phyloP scores from a whole-genome alignment of 768 basidiomycete genomes.

The Rubroboletus satanas region DNA sequence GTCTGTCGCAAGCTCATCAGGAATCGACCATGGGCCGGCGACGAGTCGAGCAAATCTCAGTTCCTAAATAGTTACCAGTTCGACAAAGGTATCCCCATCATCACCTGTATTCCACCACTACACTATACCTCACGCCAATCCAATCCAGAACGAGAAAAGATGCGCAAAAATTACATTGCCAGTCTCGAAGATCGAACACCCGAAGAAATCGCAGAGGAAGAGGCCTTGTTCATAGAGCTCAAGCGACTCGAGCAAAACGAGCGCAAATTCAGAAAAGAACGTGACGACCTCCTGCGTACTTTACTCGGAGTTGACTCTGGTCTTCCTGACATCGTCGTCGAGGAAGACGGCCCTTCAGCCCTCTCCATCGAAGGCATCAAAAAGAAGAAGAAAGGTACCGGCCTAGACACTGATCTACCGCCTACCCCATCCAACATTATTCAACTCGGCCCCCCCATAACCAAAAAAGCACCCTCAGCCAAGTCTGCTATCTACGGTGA shows the following conservation, averaged over 20 bases:
- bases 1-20: slow-evolving; percentile 86
- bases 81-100: slow-evolving; percentile 65
- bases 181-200: slow-evolving; percentile 87
- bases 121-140: background rate
- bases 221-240: slow-evolving; percentile 88
- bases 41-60: slow-evolving; percentile 65
- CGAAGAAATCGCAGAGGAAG: slow-evolving; percentile 91
- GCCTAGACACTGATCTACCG: slow-evolving; percentile 33
- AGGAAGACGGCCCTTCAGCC: slow-evolving; percentile 56
- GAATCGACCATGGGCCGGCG: slow-evolving; percentile 79
- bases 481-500: slow-evolving; percentile 61
- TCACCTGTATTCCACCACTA: too few species aligned
- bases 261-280: slow-evolving; percentile 78
- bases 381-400: slow-evolving; percentile 47
- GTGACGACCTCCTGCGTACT: slow-evolving; percentile 82
- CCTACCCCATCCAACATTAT: slow-evolving; percentile 35
- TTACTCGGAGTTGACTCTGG: slow-evolving; percentile 87
- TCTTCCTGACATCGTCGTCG: slow-evolving; percentile 60
- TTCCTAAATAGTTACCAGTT: slow-evolving; percentile 74
- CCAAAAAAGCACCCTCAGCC: slow-evolving; percentile 41
- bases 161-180: slow-evolving; percentile 81
- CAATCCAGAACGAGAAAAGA: slow-evolving; percentile 71
- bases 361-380: slow-evolving; percentile 46
- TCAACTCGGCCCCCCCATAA: slow-evolving; percentile 35
- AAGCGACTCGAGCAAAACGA: slow-evolving; percentile 95